Percentiles rank a stretch among this genome's conserved stretches.
Evolutionary conservation across 1,284 basidiomycete species (phyloP).

Genomic region (Baeospora myosura): DNA sequence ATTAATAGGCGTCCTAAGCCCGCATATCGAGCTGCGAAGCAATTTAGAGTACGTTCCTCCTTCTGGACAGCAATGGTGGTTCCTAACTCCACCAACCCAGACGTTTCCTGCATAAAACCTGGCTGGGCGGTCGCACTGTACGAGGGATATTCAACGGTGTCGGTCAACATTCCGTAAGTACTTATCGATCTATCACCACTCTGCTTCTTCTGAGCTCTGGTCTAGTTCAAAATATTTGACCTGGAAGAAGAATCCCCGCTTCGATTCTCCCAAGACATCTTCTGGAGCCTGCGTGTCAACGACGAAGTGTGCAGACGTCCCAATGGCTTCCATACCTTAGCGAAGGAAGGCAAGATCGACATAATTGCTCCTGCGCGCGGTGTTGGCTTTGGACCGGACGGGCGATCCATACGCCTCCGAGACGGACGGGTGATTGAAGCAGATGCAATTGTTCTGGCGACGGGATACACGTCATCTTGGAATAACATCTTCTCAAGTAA

Average conservation of each 20-base stretch:
- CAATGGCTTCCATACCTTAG: conserved; percentile 33
- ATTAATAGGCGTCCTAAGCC: background rate
- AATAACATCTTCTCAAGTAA: conserved; percentile 37
- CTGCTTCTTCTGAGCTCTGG: conserved; percentile 1
- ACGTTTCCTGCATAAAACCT: conserved; percentile 36
- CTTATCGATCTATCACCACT: background rate
- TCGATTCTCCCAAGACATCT: conserved; percentile 31
- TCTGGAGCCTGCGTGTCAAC: conserved; percentile 42
- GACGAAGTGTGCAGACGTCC: conserved; percentile 39
- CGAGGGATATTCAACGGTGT: conserved; percentile 30
- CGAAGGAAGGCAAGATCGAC: conserved; percentile 34
- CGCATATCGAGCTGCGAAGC: conserved; percentile 1
- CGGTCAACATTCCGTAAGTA: background rate
- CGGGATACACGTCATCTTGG: conserved; percentile 53
- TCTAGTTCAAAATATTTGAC: background rate
- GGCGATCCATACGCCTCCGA: conserved; percentile 25
- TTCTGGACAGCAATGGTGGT: background rate
- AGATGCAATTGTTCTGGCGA: conserved; percentile 43
- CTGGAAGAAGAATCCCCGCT: conserved; percentile 38
- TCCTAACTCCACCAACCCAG: conserved; percentile 14
- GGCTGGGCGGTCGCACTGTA: conserved; percentile 32
- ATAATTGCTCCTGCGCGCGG: conserved; percentile 37
- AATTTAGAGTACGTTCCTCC: background rate
- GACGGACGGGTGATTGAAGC: conserved; percentile 23
- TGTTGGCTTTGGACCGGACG: conserved; percentile 30